Percentiles rank a stretch among this genome's conserved stretches.
These are phyloP conservation scores for Fusarium paranaense DNA, from an alignment of 2,329 filamentous ascomycete genomes.

Conservation along the genomic window DNA sequence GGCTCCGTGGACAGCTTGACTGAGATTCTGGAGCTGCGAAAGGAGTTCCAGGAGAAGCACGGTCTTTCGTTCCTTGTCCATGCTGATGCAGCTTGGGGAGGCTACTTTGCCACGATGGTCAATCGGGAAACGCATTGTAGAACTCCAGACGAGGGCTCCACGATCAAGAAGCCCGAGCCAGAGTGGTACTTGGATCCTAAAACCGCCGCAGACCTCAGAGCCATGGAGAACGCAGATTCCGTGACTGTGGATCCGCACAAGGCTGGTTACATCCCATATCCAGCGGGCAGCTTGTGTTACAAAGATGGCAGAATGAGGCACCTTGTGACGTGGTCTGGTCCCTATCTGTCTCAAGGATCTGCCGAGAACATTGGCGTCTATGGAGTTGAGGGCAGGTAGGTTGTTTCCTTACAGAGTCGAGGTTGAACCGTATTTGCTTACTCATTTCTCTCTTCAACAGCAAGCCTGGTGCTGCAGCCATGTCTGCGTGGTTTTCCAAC, in stretches of 20 bases:
- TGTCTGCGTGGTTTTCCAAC: conserved; percentile 59
- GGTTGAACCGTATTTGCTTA: fast-evolving
- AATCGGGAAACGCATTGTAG: conserved; percentile 44
- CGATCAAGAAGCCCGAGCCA: conserved; percentile 44
- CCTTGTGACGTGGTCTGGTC: conserved; percentile 58
- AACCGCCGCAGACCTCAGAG: conserved; percentile 54
- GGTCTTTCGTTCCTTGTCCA: conserved; percentile 61
- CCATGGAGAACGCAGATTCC: conserved; percentile 55
- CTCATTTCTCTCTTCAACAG: conserved; percentile 33
- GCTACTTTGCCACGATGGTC: conserved; percentile 61
- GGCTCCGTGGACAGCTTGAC: conserved; percentile 57
- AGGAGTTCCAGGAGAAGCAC: conserved; percentile 52
- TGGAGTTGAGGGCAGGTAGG: conserved; percentile 58
- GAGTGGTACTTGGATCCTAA: conserved; percentile 49
- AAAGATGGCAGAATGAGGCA: conserved; percentile 57
- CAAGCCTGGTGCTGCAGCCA: conserved; percentile 59
- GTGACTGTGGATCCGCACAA: conserved; percentile 63
- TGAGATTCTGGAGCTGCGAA: conserved; percentile 53
- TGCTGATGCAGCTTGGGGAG: conserved; percentile 62
- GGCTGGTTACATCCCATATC: conserved; percentile 60
- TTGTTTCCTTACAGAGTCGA: background rate
- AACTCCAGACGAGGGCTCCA: background rate
- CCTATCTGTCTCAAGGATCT: conserved; percentile 54
- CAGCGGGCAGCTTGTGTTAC: conserved; percentile 58
- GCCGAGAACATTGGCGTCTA: conserved; percentile 55